Evolutionary conservation across 1,284 basidiomycete species (phyloP).

Genomic region (Leccinum variabile): DNA sequence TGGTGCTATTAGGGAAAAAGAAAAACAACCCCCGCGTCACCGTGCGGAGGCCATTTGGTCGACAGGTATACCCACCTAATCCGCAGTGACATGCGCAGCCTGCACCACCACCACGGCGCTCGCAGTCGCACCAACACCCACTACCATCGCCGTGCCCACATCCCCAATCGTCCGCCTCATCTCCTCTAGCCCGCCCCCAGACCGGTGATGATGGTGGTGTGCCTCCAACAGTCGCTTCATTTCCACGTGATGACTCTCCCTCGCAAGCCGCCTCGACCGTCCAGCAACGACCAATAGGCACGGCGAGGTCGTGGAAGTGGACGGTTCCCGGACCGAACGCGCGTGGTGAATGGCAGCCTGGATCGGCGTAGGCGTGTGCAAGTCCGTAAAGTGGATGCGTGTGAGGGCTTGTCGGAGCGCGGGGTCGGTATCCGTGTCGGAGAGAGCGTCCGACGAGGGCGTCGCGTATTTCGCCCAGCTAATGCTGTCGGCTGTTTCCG

Average conservation of each 20-base stretch:
- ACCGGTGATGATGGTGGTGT: constrained; percentile 35
- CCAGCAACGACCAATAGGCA: constrained; percentile 71
- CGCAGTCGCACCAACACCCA: constrained; percentile 12
- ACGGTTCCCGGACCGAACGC: constrained; percentile 24
- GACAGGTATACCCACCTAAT: neutral
- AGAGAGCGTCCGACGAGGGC: constrained; percentile 10
- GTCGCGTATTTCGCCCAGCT: constrained; percentile 57
- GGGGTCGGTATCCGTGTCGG: constrained; percentile 27
- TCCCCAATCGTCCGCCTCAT: constrained; percentile 80
- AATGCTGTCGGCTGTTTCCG: constrained; percentile 72
- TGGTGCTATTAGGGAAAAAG: neutral
- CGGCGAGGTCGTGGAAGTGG: constrained; percentile 15
- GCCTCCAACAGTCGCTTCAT: constrained; percentile 53
- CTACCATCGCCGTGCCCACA: constrained; percentile 63
- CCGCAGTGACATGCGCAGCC: constrained; percentile 6
- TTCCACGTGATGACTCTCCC: constrained; percentile 60
- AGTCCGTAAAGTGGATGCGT: constrained; percentile 56
- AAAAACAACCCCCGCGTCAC: neutral
- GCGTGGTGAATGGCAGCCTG: constrained; percentile 50
- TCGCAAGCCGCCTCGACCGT: constrained; percentile 69
- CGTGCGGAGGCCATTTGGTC: neutral
- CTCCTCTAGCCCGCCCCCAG: constrained; percentile 32
- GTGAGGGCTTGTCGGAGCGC: constrained; percentile 34
- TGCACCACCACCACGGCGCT: constrained; percentile 33
- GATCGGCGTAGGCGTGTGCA: constrained; percentile 50